Base-by-base conservation (phyloP, 306 rosid genomes). In the Pyrus communis region DNA sequence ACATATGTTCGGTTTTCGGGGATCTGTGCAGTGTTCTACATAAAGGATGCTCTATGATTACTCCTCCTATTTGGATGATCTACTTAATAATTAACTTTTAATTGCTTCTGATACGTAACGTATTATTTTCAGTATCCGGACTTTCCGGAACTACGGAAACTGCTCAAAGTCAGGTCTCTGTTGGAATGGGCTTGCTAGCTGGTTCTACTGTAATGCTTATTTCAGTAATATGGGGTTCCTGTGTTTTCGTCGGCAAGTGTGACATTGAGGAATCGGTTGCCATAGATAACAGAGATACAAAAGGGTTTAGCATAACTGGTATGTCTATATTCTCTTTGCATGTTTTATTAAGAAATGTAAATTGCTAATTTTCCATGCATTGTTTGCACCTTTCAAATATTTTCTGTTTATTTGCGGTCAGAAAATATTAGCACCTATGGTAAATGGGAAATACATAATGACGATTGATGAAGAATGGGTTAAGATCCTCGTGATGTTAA, bases 191-290 rank as follows among this genome's bases (percentile, higher is more conserved):
- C 27, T 83, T 90, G 76, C 80, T 90, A 42, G 88, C 93, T 75
- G 96, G 96, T 46, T 88, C 96, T 54, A 87, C 90, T 74, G 93
- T 89, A n/a, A 80, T 91, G 93, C 93, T 90, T 69, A 84, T 88
- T 52, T 82, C 96, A 4, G 14, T 88, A 40, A 81, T 88, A 45
- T 90, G 96, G 96, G 93, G 89, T 23, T 79, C 93, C 14, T 88
- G 96, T 78, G 81, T 90, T 67, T 10, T 88, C 43, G 84, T 90
- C 30, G 96, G 93, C 71, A 90, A 85, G 88, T 79, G 86, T n/a
- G 91, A 87, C 81, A 69, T 87, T 78, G 67, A 65, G 46, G 75
- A 71, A 76, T 28, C 75, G 17, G 18, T 75, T 38, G 88, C 88
- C 25, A 5, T 11, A 12, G 88, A 87, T 70, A 18, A 30, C 28